Conservation (phyloP, 495 filamentous ascomycete species). For the Penicillium parvum region DNA sequence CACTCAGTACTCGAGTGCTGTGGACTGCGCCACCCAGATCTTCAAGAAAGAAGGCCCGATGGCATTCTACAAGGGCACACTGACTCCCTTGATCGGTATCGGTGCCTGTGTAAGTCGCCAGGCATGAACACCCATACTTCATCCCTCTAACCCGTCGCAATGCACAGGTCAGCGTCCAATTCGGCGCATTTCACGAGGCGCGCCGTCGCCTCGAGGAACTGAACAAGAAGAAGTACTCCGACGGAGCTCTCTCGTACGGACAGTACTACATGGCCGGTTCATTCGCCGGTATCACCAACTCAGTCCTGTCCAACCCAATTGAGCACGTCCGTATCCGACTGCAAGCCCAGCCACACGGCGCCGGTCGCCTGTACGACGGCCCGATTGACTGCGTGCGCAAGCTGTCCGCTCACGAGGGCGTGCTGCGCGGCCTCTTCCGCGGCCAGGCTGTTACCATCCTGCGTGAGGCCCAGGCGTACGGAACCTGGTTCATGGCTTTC, state of each 20-base stretch:
- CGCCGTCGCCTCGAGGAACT: constrained; percentile 76
- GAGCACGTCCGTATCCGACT: constrained; percentile 97
- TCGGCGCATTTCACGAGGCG: constrained; percentile 93
- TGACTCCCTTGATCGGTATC: constrained; percentile 94
- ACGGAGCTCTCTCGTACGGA: constrained; percentile 58
- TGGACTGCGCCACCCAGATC: constrained; percentile 77
- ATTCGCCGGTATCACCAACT: constrained; percentile 89
- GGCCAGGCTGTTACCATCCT: constrained; percentile 80
- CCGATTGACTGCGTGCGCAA: constrained; percentile 89
- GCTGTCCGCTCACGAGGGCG: constrained; percentile 61
- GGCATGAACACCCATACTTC: neutral
- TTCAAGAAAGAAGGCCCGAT: constrained; percentile 80
- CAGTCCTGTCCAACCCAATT: constrained; percentile 82
- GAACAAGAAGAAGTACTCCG: constrained; percentile 54
- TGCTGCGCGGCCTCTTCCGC: constrained; percentile 73
- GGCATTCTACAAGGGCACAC: constrained; percentile 97
- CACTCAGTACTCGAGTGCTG: constrained; percentile 69
- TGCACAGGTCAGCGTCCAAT: constrained; percentile 81
- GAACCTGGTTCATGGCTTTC: constrained; percentile 89
- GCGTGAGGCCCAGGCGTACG: constrained; percentile 92
- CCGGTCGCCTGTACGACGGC: constrained; percentile 70
- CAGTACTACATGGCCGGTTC: constrained; percentile 92
- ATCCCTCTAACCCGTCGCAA: constrained; percentile 7
- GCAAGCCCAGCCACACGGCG: constrained; percentile 92
- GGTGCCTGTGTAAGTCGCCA: constrained; percentile 73